phyloP scores from a whole-genome alignment of 139 green algal species.

The Ettlia oleoabundans region DNA sequence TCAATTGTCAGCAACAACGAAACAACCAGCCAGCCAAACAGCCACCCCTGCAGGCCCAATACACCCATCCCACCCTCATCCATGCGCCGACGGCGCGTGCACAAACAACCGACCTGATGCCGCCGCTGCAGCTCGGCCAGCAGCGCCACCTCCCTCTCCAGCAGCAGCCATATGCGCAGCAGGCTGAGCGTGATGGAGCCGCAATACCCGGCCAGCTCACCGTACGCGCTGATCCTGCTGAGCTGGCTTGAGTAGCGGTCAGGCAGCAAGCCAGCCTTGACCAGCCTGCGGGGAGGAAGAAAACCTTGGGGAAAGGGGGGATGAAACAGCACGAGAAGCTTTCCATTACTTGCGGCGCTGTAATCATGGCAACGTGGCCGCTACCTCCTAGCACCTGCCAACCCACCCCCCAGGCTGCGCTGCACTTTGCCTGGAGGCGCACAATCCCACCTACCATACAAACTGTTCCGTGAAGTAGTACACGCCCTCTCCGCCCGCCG shows the following conservation, averaged over 20 bases:
- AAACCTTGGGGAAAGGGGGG: not conserved
- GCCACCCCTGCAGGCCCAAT: too few species aligned
- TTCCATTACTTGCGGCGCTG: too few species aligned
- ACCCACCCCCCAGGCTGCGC: too few species aligned
- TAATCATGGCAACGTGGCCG: too few species aligned
- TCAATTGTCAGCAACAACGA: too few species aligned
- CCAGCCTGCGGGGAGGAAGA: constrained; percentile 53
- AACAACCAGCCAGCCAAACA: too few species aligned
- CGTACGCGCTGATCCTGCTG: constrained; percentile 58
- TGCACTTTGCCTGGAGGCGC: too few species aligned
- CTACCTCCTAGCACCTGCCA: too few species aligned
- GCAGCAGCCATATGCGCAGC: constrained; percentile 45
- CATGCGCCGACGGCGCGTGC: too few species aligned
- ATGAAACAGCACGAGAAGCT: too few species aligned
- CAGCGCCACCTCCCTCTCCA: constrained; percentile 61
- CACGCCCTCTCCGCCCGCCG: constrained; percentile 69
- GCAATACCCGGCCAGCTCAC: constrained; percentile 79
- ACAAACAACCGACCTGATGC: constrained; percentile 36
- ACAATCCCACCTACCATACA: constrained; percentile 65
- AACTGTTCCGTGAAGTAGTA: constrained; percentile 92
- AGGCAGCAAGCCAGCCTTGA: constrained; percentile 79
- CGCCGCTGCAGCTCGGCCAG: constrained; percentile 45
- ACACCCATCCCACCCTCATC: not conserved
- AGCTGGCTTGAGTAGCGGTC: constrained; percentile 61
- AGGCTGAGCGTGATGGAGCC: constrained; percentile 69